Conservation (phyloP, 805 yeast genomes). For the Zygoascus biomembranicola region DNA sequence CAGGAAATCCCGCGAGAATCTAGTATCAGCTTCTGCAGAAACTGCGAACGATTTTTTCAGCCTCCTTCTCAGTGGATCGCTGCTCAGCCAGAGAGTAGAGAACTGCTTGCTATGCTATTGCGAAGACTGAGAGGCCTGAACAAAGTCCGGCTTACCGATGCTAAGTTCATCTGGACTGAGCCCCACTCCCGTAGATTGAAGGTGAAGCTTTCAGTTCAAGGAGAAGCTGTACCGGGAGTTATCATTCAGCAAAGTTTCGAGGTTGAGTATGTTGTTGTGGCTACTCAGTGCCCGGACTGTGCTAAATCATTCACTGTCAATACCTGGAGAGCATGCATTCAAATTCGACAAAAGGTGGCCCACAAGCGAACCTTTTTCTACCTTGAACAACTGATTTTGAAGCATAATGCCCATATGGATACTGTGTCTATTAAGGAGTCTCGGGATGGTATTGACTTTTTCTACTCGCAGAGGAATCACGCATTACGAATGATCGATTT, state of each 20-base stretch:
- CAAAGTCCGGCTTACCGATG: slow-evolving; percentile 83
- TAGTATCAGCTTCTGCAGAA: slow-evolving; percentile 79
- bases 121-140: slow-evolving; percentile 81
- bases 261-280: slow-evolving; percentile 87
- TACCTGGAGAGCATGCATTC: slow-evolving; percentile 96
- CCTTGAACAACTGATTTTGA: slow-evolving; percentile 84
- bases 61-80: slow-evolving; percentile 93
- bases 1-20: slow-evolving; percentile 92
- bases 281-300: slow-evolving; percentile 97
- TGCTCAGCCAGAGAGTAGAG: slow-evolving; percentile 88
- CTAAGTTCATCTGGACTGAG: slow-evolving; percentile 93
- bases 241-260: slow-evolving; percentile 88
- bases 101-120: slow-evolving; percentile 81
- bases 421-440: slow-evolving; percentile 85
- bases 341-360: slow-evolving; percentile 89
- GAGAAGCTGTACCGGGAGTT: slow-evolving; percentile 86
- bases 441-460: slow-evolving; percentile 88
- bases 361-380: slow-evolving; percentile 92
- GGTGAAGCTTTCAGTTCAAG: slow-evolving; percentile 84
- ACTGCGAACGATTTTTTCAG: slow-evolving; percentile 91
- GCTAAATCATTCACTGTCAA: slow-evolving; percentile 88
- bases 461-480: slow-evolving; percentile 77
- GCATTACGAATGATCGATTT: slow-evolving; percentile 91
- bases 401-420: slow-evolving; percentile 85
- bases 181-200: slow-evolving; percentile 93